These are phyloP conservation scores for Guyanaporus albipodus DNA, from an alignment of 768 basidiomycete genomes.

Conservation along the genomic window DNA sequence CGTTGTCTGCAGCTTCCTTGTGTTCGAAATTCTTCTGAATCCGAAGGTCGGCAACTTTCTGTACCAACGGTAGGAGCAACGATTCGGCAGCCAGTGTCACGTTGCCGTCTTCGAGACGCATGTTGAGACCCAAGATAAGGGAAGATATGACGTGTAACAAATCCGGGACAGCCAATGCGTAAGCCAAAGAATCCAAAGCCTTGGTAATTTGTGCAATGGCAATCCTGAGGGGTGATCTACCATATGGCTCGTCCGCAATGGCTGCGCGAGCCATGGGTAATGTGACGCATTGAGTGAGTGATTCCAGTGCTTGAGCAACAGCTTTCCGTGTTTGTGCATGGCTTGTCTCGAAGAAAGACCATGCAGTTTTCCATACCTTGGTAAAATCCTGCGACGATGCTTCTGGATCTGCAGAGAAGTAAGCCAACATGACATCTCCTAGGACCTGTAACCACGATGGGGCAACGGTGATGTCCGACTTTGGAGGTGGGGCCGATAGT, in stretches of 20 bases:
- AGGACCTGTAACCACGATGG: conserved; percentile 79
- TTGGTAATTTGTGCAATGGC: conserved; percentile 62
- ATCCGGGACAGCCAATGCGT: conserved; percentile 74
- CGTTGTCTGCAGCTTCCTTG: conserved; percentile 81
- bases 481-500: conserved; percentile 63
- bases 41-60: conserved; percentile 69
- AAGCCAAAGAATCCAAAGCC: conserved; percentile 69
- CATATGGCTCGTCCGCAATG: conserved; percentile 40
- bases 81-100: conserved; percentile 61
- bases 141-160: conserved; percentile 70
- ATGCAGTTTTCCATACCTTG: conserved; percentile 70
- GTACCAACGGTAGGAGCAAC: conserved; percentile 65
- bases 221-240: conserved; percentile 53
- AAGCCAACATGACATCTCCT: conserved; percentile 68
- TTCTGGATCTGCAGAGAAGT: conserved; percentile 46
- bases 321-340: conserved; percentile 59
- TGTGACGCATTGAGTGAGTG: conserved; percentile 69
- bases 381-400: conserved; percentile 51
- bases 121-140: conserved; percentile 58
- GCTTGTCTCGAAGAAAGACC: conserved; percentile 73
- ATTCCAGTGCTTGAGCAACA: conserved; percentile 57
- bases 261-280: conserved; percentile 55
- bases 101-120: conserved; percentile 39
- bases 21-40: conserved; percentile 82
- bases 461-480: conserved; percentile 61